These are phyloP conservation scores for Dendrobium catenatum DNA, from an alignment of 106 monocot genomes.

Conservation along the genomic window DNA sequence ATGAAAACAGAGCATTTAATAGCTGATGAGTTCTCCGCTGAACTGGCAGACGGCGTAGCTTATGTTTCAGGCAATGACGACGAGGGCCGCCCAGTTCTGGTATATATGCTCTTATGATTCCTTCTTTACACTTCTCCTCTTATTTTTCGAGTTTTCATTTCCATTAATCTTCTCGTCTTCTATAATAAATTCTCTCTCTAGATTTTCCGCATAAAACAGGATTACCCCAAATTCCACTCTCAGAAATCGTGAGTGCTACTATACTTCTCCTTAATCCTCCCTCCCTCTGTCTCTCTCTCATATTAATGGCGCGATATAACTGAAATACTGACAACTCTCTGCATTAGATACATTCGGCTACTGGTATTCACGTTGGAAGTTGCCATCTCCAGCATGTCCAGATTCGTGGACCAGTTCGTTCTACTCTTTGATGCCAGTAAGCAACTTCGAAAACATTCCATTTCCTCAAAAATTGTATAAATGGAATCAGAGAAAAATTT, in stretches of 20 bases:
- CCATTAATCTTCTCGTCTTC: not conserved
- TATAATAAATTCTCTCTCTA: conserved; percentile 17
- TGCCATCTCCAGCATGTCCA: conserved; percentile 68
- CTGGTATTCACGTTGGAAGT: conserved; percentile 96
- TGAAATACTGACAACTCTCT: not conserved
- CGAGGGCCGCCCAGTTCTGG: conserved; percentile 82
- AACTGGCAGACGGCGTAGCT: conserved; percentile 78
- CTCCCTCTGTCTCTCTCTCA: not conserved
- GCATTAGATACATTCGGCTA: conserved; percentile 54
- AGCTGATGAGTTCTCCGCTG: conserved; percentile 92
- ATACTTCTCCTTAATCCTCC: not conserved
- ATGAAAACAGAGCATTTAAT: conserved; percentile 64
- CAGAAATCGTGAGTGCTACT: conserved; percentile 71
- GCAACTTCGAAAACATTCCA: conserved; percentile 6
- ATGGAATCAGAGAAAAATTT: not conserved
- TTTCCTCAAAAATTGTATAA: not conserved
- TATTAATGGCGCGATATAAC: not conserved
- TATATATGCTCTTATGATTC: conserved; percentile 8
- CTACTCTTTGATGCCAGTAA: conserved; percentile 88
- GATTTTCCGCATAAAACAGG: conserved; percentile 93
- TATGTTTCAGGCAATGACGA: conserved; percentile 92
- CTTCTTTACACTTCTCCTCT: not conserved
- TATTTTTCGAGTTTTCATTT: not conserved
- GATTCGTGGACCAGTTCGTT: conserved; percentile 78
- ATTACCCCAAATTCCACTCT: conserved; percentile 73